phyloP scores from a whole-genome alignment of 2,329 filamentous ascomycete genomes.

The Scytalidium sp. region DNA sequence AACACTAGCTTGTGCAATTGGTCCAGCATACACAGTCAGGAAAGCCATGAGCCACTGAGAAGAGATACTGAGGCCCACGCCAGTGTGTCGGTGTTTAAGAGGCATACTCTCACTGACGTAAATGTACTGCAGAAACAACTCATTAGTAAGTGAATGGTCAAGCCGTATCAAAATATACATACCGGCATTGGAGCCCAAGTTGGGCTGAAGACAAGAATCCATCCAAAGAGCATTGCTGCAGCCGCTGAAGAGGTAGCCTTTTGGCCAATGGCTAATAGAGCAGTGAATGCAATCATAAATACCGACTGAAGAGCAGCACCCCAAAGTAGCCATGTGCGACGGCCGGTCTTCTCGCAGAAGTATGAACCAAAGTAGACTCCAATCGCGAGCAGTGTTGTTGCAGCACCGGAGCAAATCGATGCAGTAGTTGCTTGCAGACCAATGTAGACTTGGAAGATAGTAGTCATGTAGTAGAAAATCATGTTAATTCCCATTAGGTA shows the following conservation, averaged over 20 bases:
- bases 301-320: slow-evolving; percentile 22
- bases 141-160: too few relatives aligned
- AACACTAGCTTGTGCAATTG: slow-evolving; percentile 27
- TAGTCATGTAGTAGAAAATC: slow-evolving; percentile 1
- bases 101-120: slow-evolving; percentile 32
- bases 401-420: neutral
- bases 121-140: slow-evolving; percentile 19
- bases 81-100: slow-evolving; percentile 31
- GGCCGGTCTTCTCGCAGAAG: slow-evolving; percentile 24
- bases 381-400: neutral
- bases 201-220: slow-evolving; percentile 29
- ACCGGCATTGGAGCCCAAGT: slow-evolving; percentile 27
- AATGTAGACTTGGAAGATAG: neutral
- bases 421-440: neutral
- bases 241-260: slow-evolving; percentile 13
- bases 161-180: slow-evolving; percentile 6
- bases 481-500: neutral
- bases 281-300: slow-evolving; percentile 27
- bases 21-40: slow-evolving; percentile 32
- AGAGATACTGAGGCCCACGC: slow-evolving; percentile 27
- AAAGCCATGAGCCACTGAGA: slow-evolving; percentile 33
- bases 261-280: slow-evolving; percentile 6
- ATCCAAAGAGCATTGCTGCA: slow-evolving; percentile 30
- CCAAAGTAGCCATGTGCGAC: slow-evolving; percentile 26
- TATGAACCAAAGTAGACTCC: slow-evolving; percentile 15